Conservation (phyloP, 2,329 filamentous ascomycete genomes). For the Fusarium begoniae region DNA sequence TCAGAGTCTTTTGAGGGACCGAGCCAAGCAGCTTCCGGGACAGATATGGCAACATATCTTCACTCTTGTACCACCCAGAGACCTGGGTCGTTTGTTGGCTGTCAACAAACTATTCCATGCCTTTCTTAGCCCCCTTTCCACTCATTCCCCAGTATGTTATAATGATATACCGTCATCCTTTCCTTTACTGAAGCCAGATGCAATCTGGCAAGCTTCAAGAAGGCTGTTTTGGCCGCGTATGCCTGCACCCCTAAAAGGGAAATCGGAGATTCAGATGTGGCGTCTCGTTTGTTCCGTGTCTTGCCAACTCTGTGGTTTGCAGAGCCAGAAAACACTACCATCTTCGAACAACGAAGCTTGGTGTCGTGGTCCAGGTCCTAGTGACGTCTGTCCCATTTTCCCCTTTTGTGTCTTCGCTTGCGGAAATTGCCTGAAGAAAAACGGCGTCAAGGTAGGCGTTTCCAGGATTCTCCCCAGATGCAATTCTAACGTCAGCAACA, state of each 20-base stretch:
- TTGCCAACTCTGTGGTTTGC: conserved; percentile 75
- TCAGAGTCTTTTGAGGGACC: conserved; percentile 19
- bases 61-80: conserved; percentile 69
- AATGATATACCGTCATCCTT: conserved; percentile 41
- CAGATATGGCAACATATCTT: conserved; percentile 78
- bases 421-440: conserved; percentile 68
- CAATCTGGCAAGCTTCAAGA: conserved; percentile 76
- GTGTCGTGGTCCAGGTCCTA: conserved; percentile 69
- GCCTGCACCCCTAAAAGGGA: conserved; percentile 72
- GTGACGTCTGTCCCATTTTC: conserved; percentile 73
- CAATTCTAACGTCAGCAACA: conserved; percentile 49
- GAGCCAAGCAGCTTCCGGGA: conserved; percentile 56
- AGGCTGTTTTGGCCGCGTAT: conserved; percentile 71
- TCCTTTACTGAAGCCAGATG: conserved; percentile 62
- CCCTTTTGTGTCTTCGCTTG: conserved; percentile 75
- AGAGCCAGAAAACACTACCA: conserved; percentile 27
- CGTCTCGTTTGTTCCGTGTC: conserved; percentile 67
- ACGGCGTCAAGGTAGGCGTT: conserved; percentile 70
- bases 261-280: conserved; percentile 81
- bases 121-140: conserved; percentile 62
- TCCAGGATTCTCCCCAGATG: conserved; percentile 3
- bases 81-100: conserved; percentile 71
- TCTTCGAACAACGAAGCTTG: conserved; percentile 53
- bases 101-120: conserved; percentile 74
- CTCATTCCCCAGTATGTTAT: conserved; percentile 35